Evolutionary conservation across 257 asterid species (phyloP), one percentile per base, ranked within the genome.

Genomic region (Asclepias syriaca): DNA sequence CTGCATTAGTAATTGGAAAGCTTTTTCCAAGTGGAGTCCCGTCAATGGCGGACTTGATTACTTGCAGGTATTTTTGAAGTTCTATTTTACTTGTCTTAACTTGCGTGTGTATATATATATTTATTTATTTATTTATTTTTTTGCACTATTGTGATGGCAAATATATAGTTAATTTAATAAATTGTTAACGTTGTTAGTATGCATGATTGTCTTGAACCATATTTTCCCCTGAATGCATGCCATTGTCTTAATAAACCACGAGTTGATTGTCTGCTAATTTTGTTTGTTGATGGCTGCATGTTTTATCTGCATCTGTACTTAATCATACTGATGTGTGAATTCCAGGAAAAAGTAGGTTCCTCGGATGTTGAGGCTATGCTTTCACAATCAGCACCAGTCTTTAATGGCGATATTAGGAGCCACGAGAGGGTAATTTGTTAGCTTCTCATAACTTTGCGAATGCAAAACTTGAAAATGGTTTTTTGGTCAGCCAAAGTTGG

Each of bases 381-480:
- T 68, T 95, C 98, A 73, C 83, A 81, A 75, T 83, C 95, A 71
- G 96, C 97, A 64, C 97, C 97, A 10, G 84, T 85, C 57, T 95
- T 92, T 79, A 69, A 89, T 78, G 98, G 99, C 73, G 98, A 92
- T 80, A 95, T 95, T 70, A 88, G 99, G 82, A 85, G 90, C 74
- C 99, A 95, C 71, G 98, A 95, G 73, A 86, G 96, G 96, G 99
- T 90, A 84, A 81, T 60, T 40, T 3, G 16, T 54, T 81, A 32
- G 61, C 27, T 71, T 37, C 45, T 69, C 14, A 46, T 12, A 6
- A 59, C 19, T 79, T 80, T 45, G 68, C 29, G 74, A 58, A 68
- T 59, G 57, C 59, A 3, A 53, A 32, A 53, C 51, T 56, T 60
- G 48, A 32, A 53, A 14, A n/a, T 22, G 48, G 22, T 57, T 24